These are phyloP conservation scores for Eurotiales sp. DNA, from an alignment of 2,329 filamentous ascomycete species.

Conservation along the genomic window DNA sequence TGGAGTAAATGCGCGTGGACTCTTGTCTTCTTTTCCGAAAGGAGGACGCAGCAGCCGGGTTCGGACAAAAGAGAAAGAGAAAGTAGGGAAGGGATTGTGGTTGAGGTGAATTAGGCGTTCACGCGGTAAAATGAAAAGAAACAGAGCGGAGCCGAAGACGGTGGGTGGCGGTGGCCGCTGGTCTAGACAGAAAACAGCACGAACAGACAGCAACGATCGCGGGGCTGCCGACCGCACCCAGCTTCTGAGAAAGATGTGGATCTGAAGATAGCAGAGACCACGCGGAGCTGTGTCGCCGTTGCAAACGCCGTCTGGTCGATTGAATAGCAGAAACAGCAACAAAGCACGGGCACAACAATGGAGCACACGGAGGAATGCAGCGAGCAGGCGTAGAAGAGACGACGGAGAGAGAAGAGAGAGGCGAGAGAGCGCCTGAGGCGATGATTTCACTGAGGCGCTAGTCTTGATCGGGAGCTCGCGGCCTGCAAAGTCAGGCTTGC, in stretches of 20 bases:
- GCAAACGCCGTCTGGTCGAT: too few species aligned
- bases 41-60: slow-evolving; percentile 4
- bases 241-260: too few species aligned
- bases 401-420: background rate
- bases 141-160: slow-evolving; percentile 14
- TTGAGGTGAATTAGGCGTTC: too few species aligned
- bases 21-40: background rate
- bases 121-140: too few species aligned
- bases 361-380: too few species aligned
- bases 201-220: background rate
- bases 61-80: slow-evolving; percentile 3
- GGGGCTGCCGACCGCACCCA: slow-evolving; percentile 7
- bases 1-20: slow-evolving; percentile 21
- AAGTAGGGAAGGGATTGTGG: too few species aligned
- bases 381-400: background rate
- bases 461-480: background rate
- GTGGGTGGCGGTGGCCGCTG: slow-evolving; percentile 8
- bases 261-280: too few species aligned
- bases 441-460: slow-evolving; percentile 5
- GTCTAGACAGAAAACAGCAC: slow-evolving; percentile 7
- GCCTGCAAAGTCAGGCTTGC: too few species aligned
- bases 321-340: too few species aligned
- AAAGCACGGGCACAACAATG: too few species aligned
- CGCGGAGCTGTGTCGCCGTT: too few species aligned
- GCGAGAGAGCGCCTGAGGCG: slow-evolving; percentile 3